These are phyloP conservation scores for Citrullus colocynthis DNA, from an alignment of 306 rosid genomes.

Conservation along the genomic window DNA sequence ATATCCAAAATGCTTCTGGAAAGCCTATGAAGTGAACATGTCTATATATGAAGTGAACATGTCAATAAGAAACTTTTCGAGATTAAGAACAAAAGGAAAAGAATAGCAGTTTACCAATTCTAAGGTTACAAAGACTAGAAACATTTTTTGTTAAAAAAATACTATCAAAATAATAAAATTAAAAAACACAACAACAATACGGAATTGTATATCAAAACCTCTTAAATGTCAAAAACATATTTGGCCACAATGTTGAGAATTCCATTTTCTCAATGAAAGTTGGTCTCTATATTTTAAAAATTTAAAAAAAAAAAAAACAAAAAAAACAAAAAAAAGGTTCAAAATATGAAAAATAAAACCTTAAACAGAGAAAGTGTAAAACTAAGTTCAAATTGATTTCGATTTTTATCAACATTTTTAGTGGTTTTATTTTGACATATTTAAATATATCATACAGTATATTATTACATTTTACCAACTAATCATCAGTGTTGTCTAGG, in stretches of 20 bases:
- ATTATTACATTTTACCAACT: background rate
- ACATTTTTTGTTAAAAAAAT: background rate
- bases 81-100: background rate
- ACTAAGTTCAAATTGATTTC: background rate
- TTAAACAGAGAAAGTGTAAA: background rate
- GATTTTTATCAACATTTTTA: background rate
- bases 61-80: background rate
- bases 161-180: background rate
- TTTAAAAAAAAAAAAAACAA: too few relatives aligned
- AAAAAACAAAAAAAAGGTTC: background rate
- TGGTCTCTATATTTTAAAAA: too few relatives aligned
- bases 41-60: background rate
- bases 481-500: background rate
- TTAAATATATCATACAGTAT: background rate
- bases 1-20: background rate
- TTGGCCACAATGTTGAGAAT: background rate
- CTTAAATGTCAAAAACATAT: background rate
- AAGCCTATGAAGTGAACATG: background rate
- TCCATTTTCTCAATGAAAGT: too few relatives aligned
- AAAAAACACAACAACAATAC: background rate
- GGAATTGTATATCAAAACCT: background rate
- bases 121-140: background rate
- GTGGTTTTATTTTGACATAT: background rate
- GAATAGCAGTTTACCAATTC: background rate
- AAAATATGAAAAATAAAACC: background rate